phyloP scores from a whole-genome alignment of 768 basidiomycete species.

The Xerocomellus amylosporus region DNA sequence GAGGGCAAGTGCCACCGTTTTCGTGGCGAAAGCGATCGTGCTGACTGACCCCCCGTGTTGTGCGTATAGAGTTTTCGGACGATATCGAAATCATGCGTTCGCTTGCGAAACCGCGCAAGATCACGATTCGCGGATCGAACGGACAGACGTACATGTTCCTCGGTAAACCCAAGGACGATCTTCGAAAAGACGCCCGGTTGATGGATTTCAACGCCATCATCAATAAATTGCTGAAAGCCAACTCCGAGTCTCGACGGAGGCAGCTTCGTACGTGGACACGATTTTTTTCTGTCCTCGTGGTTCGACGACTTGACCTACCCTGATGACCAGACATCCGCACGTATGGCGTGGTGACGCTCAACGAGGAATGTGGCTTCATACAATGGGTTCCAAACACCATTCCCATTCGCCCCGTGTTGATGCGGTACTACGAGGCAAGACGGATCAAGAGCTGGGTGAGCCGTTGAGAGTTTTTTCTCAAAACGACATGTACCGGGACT shows the following conservation, averaged over 20 bases:
- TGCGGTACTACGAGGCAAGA: conserved; percentile 59
- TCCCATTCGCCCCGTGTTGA: conserved; percentile 73
- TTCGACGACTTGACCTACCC: neutral
- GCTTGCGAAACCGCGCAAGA: conserved; percentile 86
- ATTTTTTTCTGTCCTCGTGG: too few relatives aligned
- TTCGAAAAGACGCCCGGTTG: conserved; percentile 92
- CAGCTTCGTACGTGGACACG: conserved; percentile 68
- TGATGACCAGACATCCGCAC: conserved; percentile 73
- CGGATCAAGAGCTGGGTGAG: conserved; percentile 50
- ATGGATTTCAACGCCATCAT: conserved; percentile 99
- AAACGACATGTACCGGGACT: neutral
- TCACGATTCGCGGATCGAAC: conserved; percentile 79
- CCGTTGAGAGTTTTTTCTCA: conserved; percentile 15
- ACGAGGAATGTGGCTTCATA: conserved; percentile 95
- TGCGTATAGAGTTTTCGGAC: conserved; percentile 63
- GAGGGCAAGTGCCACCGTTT: conserved; percentile 37
- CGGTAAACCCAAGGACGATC: conserved; percentile 95
- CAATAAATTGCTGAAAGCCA: conserved; percentile 91
- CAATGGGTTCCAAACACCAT: conserved; percentile 98
- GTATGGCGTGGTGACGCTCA: conserved; percentile 96
- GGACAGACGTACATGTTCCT: conserved; percentile 87
- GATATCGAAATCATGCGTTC: conserved; percentile 91
- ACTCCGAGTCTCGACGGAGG: conserved; percentile 87
- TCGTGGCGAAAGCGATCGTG: neutral
- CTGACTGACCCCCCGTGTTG: neutral